These are phyloP conservation scores for Coelastrella sp. DNA, from an alignment of 139 green algal genomes.

Conservation along the genomic window DNA sequence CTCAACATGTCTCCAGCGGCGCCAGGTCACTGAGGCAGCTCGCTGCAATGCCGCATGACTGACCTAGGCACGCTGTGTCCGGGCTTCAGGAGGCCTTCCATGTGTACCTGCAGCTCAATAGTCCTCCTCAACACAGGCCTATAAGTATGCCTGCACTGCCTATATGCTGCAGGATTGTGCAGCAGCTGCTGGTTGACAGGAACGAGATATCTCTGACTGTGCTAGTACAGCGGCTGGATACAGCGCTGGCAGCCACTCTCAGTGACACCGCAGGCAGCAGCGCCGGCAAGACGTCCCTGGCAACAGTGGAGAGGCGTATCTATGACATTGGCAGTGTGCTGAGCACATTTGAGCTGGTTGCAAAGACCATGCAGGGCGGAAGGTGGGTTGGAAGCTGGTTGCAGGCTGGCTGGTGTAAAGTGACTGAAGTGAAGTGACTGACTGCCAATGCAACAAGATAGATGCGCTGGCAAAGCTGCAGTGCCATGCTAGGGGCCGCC, in stretches of 20 bases:
- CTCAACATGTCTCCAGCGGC: no score
- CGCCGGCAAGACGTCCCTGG: slow-evolving; percentile 8
- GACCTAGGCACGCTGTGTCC: no score
- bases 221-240: slow-evolving; percentile 11
- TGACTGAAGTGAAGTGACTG: background rate
- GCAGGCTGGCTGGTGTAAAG: background rate
- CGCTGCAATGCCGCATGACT: no score
- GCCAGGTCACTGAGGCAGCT: no score
- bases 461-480: background rate
- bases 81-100: background rate
- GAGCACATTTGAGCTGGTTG: slow-evolving; percentile 61
- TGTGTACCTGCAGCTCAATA: background rate
- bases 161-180: background rate
- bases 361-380: slow-evolving; percentile 68
- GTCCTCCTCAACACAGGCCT: background rate
- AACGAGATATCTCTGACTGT: slow-evolving; percentile 6
- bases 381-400: slow-evolving; percentile 31
- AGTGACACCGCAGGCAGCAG: background rate
- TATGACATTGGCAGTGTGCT: slow-evolving; percentile 77
- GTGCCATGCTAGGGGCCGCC: no score
- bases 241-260: background rate
- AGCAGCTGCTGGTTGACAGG: slow-evolving; percentile 28
- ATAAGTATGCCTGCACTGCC: background rate
- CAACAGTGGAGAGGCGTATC: slow-evolving; percentile 71
- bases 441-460: background rate